A percentile compares a stretch with the other conserved stretches of the same genome.
Evolutionary conservation across 1,284 basidiomycete species (phyloP).

Genomic region (Ganoderma leucocontextum): DNA sequence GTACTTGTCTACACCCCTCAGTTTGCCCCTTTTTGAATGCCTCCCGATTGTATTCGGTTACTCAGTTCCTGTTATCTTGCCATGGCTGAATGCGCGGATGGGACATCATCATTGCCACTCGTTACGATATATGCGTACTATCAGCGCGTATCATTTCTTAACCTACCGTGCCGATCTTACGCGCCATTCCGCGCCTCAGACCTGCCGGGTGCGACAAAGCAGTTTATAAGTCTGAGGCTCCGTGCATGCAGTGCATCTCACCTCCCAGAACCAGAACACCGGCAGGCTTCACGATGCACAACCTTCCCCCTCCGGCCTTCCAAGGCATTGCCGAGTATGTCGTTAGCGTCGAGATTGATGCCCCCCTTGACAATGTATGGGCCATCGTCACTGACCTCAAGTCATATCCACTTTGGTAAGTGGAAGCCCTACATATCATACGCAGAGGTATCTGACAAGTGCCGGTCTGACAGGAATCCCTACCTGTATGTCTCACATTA

Average conservation of each 20-base stretch:
- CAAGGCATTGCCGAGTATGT: slow-evolving; percentile 47
- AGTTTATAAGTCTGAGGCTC: background rate
- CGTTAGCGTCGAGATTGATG: slow-evolving; percentile 51
- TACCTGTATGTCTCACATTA: background rate
- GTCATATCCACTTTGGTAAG: slow-evolving; percentile 57
- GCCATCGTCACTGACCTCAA: slow-evolving; percentile 52
- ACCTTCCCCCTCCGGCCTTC: slow-evolving; percentile 12
- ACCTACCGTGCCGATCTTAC: background rate
- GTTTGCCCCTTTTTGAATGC: background rate
- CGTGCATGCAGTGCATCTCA: background rate
- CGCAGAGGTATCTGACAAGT: background rate
- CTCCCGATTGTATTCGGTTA: background rate
- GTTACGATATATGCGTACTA: too few species aligned
- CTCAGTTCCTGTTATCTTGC: background rate
- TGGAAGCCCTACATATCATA: background rate
- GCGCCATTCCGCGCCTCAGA: background rate
- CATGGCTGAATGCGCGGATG: background rate
- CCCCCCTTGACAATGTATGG: slow-evolving; percentile 57
- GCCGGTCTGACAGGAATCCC: slow-evolving; percentile 13
- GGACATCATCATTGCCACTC: too few species aligned
- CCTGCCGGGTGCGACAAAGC: background rate
- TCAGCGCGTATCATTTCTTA: background rate
- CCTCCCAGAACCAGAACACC: background rate
- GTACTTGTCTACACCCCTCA: too few species aligned
- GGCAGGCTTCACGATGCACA: background rate